Evolutionary conservation across 1,284 basidiomycete species (phyloP), one percentile per base, ranked within the genome.

Genomic region (Sanghuangporus weigelae): DNA sequence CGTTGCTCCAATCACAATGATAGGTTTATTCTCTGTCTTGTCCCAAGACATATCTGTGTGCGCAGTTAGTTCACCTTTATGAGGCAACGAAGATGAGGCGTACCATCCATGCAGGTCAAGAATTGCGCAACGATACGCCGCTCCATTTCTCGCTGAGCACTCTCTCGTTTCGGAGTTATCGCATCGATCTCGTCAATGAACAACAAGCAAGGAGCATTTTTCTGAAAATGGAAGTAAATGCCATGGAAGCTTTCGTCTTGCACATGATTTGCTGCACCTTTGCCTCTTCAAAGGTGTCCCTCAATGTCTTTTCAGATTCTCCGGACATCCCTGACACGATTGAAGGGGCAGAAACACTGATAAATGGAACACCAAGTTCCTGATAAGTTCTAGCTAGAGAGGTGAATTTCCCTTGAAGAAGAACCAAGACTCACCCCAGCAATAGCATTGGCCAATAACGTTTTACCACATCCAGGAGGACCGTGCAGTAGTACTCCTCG

Each of bases 121-220:
- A 98, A 92, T 75, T 99, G 96, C 0, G 95, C 96, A 7, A 99
- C 96, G 65, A 99, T 98, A 7, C 96, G 83, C 49, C 96, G 80
- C 71, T 99, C 96, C 96, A 98, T 99, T 78, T 99, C 96, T 66
- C 96, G 79, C 71, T 96, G 95, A 0, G 96, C 96, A 67, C 92
- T 98, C 77, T 98, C 96, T 66, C 96, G 81, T 77, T 99, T 99
- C 0, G 95, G 95, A 0, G 96, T 98, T 69, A 99, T 97, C 6
- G 96, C 95, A 71, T 99, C 96, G 40, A 99, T 97, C 74, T 98
- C 96, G 74, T 99, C 96, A 57, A 98, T 92, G 77, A 98, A 98
- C 3, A 97, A 76, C 2, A 98, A 78, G 70, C 93, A 96, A 0
- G 95, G 95, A 0, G 95, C 94, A 21, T 91, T 81, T 69, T 90